These are phyloP conservation scores for Peribolospora kevripleyi DNA, from an alignment of 768 basidiomycete genomes.

Conservation along the genomic window DNA sequence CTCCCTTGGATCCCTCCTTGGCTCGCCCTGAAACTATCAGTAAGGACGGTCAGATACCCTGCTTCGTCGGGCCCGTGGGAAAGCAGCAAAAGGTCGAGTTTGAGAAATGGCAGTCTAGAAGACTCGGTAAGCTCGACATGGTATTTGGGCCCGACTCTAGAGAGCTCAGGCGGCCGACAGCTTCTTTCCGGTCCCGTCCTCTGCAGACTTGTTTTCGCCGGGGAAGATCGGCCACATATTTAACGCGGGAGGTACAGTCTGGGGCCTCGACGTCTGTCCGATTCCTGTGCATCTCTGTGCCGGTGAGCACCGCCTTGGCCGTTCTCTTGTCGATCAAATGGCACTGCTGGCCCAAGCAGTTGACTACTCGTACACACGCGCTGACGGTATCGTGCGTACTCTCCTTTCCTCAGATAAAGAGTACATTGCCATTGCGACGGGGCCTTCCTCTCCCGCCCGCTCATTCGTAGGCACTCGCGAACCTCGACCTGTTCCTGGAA, in stretches of 20 bases:
- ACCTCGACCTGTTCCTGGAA: constrained; percentile 32
- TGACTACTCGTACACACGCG: no score
- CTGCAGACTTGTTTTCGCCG: constrained; percentile 34
- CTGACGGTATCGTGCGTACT: not conserved
- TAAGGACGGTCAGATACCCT: not conserved
- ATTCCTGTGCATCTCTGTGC: constrained; percentile 21
- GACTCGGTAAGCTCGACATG: not conserved
- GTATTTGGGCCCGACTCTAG: not conserved
- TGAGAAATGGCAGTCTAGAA: not conserved
- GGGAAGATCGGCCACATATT: constrained; percentile 44
- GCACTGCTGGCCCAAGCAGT: no score
- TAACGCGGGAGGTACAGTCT: constrained; percentile 70
- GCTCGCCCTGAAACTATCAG: no score
- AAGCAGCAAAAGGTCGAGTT: not conserved
- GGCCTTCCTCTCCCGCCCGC: not conserved
- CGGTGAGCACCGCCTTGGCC: no score
- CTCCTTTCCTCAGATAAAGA: constrained; percentile 27
- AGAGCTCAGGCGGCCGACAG: not conserved
- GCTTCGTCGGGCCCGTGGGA: not conserved
- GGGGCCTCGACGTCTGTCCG: constrained; percentile 86
- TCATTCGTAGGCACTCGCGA: constrained; percentile 29
- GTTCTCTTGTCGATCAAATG: no score
- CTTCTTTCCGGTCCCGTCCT: not conserved
- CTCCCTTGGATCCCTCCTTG: not conserved
- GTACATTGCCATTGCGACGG: constrained; percentile 50